A percentile compares a stretch with the other conserved stretches of the same genome.
These are phyloP conservation scores for Postia placenta DNA, from an alignment of 768 basidiomycete species.

Conservation along the genomic window DNA sequence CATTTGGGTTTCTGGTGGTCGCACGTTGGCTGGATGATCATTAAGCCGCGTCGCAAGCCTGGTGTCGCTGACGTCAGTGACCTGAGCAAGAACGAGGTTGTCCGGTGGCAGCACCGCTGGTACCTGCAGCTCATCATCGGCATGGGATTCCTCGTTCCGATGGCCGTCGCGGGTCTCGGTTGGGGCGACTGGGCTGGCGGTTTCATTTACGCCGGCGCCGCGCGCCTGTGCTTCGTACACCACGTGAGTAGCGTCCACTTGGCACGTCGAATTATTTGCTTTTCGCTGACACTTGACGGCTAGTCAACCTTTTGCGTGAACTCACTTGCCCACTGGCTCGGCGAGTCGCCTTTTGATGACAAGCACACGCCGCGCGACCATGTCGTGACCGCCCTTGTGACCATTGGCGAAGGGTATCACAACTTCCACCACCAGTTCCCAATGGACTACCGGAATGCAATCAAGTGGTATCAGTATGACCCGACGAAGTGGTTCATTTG, in stretches of 20 bases:
- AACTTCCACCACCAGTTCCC: slow-evolving; percentile 66
- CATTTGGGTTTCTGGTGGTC: slow-evolving; percentile 45
- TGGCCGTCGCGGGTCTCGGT: slow-evolving; percentile 38
- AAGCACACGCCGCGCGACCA: slow-evolving; percentile 46
- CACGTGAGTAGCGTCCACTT: slow-evolving; percentile 31
- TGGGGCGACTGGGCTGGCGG: slow-evolving; percentile 54
- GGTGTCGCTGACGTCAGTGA: slow-evolving; percentile 47
- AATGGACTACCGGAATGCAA: slow-evolving; percentile 48
- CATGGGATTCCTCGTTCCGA: slow-evolving; percentile 42
- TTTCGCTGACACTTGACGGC: neutral
- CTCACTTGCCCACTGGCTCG: slow-evolving; percentile 54
- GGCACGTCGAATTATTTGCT: neutral
- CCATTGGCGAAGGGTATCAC: slow-evolving; percentile 81
- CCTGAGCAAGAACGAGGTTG: slow-evolving; percentile 37
- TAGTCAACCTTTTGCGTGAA: slow-evolving; percentile 53
- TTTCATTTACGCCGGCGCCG: slow-evolving; percentile 43
- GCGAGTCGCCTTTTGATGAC: slow-evolving; percentile 50
- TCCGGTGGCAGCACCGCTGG: slow-evolving; percentile 47
- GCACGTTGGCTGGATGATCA: slow-evolving; percentile 48
- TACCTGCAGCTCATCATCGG: slow-evolving; percentile 37
- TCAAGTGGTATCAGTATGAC: slow-evolving; percentile 64
- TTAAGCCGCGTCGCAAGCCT: slow-evolving; percentile 41
- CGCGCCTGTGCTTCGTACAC: slow-evolving; percentile 44
- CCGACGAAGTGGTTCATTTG: slow-evolving; percentile 82
- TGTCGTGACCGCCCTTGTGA: slow-evolving; percentile 42